Evolutionary conservation across 2,329 filamentous ascomycete species (phyloP).

Genomic region (Penicillium janthinellum): DNA sequence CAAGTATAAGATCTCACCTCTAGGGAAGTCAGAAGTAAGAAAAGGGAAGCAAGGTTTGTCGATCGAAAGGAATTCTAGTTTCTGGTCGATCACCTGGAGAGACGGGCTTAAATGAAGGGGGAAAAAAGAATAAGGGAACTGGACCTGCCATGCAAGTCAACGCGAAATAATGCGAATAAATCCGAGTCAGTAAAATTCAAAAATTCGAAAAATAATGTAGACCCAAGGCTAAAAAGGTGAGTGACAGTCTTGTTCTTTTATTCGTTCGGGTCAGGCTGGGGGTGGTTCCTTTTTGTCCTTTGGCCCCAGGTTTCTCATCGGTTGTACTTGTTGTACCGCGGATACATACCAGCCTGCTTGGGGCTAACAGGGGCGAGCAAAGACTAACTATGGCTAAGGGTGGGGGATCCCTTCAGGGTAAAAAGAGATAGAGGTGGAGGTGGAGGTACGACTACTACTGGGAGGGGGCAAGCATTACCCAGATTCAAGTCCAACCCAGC

Average conservation of each 20-base stretch:
- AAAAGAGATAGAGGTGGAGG: not conserved
- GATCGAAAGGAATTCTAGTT: slow-evolving; percentile 19
- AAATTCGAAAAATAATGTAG: slow-evolving; percentile 13
- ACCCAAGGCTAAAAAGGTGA: slow-evolving; percentile 17
- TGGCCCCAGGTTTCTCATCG: slow-evolving; percentile 20
- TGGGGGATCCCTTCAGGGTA: not conserved
- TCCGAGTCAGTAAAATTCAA: not conserved
- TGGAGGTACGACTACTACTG: not conserved
- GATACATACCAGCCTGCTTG: slow-evolving; percentile 25
- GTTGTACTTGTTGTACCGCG: slow-evolving; percentile 26
- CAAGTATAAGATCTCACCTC: slow-evolving; percentile 7
- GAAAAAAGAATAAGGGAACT: slow-evolving; percentile 1
- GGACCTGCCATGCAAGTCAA: not conserved
- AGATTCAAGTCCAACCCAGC: not conserved
- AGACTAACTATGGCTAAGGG: not conserved
- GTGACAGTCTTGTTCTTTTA: slow-evolving; percentile 10
- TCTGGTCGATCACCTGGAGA: slow-evolving; percentile 25
- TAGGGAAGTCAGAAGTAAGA: not conserved
- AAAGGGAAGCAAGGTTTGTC: slow-evolving; percentile 21
- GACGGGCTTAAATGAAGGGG: slow-evolving; percentile 24
- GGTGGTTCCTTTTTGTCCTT: slow-evolving; percentile 18
- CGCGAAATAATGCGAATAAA: slow-evolving; percentile 4
- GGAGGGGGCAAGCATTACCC: not conserved
- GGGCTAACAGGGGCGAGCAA: slow-evolving; percentile 19
- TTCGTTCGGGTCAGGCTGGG: slow-evolving; percentile 23